Evolutionary conservation across 2,329 filamentous ascomycete genomes (phyloP).

Genomic region (Stromatinia cepivora): DNA sequence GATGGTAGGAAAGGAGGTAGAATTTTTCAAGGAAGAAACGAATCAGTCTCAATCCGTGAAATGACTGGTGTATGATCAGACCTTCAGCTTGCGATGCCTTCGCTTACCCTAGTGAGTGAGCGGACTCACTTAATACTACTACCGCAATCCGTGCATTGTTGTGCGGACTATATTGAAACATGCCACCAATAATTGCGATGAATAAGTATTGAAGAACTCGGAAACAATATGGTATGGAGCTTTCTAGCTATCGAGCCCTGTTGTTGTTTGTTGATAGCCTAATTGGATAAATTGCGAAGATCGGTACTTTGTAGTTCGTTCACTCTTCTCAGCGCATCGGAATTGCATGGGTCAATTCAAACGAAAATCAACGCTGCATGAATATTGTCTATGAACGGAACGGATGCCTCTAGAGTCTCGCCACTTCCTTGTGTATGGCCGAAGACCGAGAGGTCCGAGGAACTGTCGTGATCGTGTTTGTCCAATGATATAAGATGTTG

Average conservation of each 20-base stretch:
- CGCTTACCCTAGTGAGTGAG: constrained; percentile 4
- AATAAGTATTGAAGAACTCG: not conserved
- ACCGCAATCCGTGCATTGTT: constrained; percentile 13
- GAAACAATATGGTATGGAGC: not conserved
- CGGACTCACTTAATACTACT: constrained; percentile 16
- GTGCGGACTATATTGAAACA: constrained; percentile 11
- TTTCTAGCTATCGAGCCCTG: not conserved
- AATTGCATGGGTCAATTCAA: constrained; percentile 7
- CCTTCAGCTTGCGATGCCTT: constrained; percentile 8
- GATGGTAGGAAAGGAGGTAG: not conserved
- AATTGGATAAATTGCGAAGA: not conserved
- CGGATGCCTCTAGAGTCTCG: constrained; percentile 18
- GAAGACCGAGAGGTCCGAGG: constrained; percentile 23
- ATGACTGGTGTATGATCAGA: constrained; percentile 10
- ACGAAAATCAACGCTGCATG: constrained; percentile 7
- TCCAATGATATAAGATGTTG: constrained; percentile 20
- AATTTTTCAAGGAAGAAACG: not conserved
- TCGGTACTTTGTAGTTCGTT: not conserved
- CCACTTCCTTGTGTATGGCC: constrained; percentile 19
- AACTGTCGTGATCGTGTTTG: constrained; percentile 2
- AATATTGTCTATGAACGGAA: not conserved
- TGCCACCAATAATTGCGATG: not conserved
- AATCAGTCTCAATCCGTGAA: not conserved
- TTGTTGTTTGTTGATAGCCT: not conserved
- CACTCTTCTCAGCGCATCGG: not conserved